Evolutionary conservation across 2,329 filamentous ascomycete genomes (phyloP).

Genomic region (Periconia sp.): DNA sequence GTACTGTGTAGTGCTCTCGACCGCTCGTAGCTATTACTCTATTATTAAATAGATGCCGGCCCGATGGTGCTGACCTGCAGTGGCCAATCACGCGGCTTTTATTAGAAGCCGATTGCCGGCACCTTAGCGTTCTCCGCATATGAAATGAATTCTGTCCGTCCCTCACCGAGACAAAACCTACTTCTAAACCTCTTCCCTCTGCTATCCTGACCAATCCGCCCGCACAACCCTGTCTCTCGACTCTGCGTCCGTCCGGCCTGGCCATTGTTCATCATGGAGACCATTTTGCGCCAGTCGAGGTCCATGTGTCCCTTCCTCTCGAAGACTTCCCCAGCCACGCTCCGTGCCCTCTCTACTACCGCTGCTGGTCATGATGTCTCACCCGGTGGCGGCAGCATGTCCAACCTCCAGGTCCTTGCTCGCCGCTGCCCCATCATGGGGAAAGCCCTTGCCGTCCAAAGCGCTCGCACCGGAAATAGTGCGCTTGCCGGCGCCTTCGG

Average conservation of each 20-base stretch:
- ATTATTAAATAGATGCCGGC: slow-evolving; percentile 24
- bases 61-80: slow-evolving; percentile 6
- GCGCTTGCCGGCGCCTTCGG: slow-evolving; percentile 57
- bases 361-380: slow-evolving; percentile 69
- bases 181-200: slow-evolving; percentile 5
- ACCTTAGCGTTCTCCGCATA: slow-evolving; percentile 23
- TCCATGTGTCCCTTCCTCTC: slow-evolving; percentile 97
- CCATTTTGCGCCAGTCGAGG: slow-evolving; percentile 92
- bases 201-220: slow-evolving; percentile 3
- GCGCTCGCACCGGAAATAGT: slow-evolving; percentile 55
- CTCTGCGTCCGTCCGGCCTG: slow-evolving; percentile 4
- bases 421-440: slow-evolving; percentile 98
- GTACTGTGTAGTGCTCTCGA: slow-evolving; percentile 10
- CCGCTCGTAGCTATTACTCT: slow-evolving; percentile 20
- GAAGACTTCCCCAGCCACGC: slow-evolving; percentile 87
- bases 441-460: slow-evolving; percentile 91
- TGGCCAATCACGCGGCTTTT: slow-evolving; percentile 27
- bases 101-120: slow-evolving; percentile 35
- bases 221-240: background rate
- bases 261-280: slow-evolving; percentile 72
- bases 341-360: slow-evolving; percentile 85
- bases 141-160: slow-evolving; percentile 33
- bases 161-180: slow-evolving; percentile 12
- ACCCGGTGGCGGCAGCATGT: slow-evolving; percentile 90
- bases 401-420: slow-evolving; percentile 92